Evolutionary conservation across 2,329 filamentous ascomycete genomes (phyloP), one percentile per base, ranked within the genome.

Genomic region (Talaromyces marneffei): DNA sequence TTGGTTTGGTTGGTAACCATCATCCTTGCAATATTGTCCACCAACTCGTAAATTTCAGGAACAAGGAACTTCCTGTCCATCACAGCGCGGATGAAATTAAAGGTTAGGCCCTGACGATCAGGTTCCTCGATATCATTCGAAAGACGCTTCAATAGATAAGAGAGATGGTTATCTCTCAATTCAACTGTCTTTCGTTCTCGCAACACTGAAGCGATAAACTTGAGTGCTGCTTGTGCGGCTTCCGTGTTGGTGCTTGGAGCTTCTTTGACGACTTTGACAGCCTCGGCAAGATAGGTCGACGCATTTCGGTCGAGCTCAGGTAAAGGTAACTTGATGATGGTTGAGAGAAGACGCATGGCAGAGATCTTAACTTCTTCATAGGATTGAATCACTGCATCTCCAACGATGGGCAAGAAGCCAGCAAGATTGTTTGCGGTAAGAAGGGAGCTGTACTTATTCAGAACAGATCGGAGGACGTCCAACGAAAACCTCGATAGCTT

Each of bases 1-100:
- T 89, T 89, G 67, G 95, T 92, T 65, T 96, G 91, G 71, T 97
- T 97, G 48, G 90, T 96, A 61, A 99, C 89, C 92, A 97, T 97
- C 73, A 97, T 89, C 3, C 85, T 87, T 52, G 91, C 91, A 31
- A 96, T 88, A 68, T 92, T 87, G 72, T 99, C 94, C 65, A 97
- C 84, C 8, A 89, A 88, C 70, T 97, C 93, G 71, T 99, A 99
- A 31, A 99, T 87, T 44, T 89, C 84, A 0, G 92, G 88, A 7
- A 95, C 92, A 69, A 96, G 84, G 46, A 97, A 82, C 71, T 89
- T 93, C 18, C 92, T 86, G 58, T 90, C 88, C 71, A 99, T 84
- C 27, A 97, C 87, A 0, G 91, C 89, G 44, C 92, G 88, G 62
- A 99, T 78, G 75, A 99, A 97, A 70, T 91, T 96, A 79, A 99